Evolutionary conservation across 163 green algal species (phyloP).

Genomic region (Trebouxiophyceae sp.): DNA sequence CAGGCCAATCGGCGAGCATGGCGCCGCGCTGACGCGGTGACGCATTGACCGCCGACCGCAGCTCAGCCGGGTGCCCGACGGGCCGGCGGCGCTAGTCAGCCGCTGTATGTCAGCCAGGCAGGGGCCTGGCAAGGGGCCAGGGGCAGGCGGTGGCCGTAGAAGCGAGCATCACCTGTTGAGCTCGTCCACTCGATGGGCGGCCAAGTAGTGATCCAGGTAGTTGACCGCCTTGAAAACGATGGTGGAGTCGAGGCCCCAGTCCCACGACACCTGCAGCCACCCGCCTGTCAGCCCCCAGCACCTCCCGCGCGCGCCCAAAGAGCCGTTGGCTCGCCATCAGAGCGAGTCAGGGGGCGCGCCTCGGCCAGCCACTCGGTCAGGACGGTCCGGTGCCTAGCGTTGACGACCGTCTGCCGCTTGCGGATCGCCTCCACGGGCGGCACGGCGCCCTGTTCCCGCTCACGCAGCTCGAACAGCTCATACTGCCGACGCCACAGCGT

Average conservation of each 20-base stretch:
- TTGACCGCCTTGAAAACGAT: conserved; percentile 44
- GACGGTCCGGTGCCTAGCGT: conserved; percentile 30
- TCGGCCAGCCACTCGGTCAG: conserved; percentile 52
- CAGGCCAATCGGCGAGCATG: too few species aligned
- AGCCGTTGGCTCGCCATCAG: too few species aligned
- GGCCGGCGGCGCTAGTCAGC: too few species aligned
- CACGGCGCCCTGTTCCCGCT: conserved; percentile 20
- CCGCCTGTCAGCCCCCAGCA: too few species aligned
- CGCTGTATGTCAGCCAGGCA: too few species aligned
- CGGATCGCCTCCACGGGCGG: conserved; percentile 9
- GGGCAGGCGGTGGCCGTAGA: too few species aligned
- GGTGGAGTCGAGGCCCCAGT: conserved; percentile 43
- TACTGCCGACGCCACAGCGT: conserved; percentile 36
- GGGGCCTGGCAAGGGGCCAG: too few species aligned
- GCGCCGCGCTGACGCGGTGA: too few species aligned
- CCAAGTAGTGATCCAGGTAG: conserved; percentile 49
- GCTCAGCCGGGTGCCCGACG: too few species aligned
- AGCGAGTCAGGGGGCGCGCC: conserved; percentile 27
- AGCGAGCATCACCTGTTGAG: conserved; percentile 10
- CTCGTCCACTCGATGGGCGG: conserved; percentile 14
- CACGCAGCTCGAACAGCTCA: conserved; percentile 38
- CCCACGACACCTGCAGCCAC: conserved; percentile 42
- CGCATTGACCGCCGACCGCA: too few species aligned
- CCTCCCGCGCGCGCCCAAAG: too few species aligned
- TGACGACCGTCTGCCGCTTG: conserved; percentile 31